Conservation (phyloP, 2,329 filamentous ascomycete genomes). For the Neonectria magnoliae region DNA sequence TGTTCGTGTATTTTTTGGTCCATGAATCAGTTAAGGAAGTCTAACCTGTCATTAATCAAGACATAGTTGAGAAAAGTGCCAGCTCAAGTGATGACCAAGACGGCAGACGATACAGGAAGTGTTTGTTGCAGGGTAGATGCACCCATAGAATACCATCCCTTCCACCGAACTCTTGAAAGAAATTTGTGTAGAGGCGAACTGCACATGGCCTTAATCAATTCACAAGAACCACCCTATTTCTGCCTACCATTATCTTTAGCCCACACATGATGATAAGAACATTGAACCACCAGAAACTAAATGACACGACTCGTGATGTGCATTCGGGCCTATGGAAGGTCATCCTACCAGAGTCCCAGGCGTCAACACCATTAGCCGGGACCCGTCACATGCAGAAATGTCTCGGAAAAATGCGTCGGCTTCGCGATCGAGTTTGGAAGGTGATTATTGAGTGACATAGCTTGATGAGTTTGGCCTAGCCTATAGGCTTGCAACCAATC, state of each 20-base stretch:
- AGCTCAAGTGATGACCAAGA: too few species aligned
- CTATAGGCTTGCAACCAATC: not conserved
- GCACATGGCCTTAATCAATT: not conserved
- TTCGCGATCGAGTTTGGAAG: not conserved
- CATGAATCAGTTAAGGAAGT: not conserved
- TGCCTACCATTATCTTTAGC: not conserved
- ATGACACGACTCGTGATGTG: not conserved
- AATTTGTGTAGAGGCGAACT: too few species aligned
- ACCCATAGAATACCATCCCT: too few species aligned
- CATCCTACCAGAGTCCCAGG: not conserved
- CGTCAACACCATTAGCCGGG: not conserved
- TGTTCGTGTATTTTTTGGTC: not conserved
- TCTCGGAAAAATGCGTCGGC: not conserved
- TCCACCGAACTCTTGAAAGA: too few species aligned
- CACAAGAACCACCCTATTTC: not conserved
- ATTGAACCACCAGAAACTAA: not conserved
- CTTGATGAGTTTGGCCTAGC: not conserved
- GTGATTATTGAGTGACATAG: not conserved
- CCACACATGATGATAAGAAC: not conserved
- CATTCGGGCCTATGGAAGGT: not conserved
- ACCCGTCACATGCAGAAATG: not conserved
- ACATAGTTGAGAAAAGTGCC: not conserved
- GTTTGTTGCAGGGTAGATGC: too few species aligned
- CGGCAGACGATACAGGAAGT: too few species aligned
- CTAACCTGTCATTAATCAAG: not conserved